Conservation (phyloP, 345 rosid genomes). For the Linum trigynum region DNA sequence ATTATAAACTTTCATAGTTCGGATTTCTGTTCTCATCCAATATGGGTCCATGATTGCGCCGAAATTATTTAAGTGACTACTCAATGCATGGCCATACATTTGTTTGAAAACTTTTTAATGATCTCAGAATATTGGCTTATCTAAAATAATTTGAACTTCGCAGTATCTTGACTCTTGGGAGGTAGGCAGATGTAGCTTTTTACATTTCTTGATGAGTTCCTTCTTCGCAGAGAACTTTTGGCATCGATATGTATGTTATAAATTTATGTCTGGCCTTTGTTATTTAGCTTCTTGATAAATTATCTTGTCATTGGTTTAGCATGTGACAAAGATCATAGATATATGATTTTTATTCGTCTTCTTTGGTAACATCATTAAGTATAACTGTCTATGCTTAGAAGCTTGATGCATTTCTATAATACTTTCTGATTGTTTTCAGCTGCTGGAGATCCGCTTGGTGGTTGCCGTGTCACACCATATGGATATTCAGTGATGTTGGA, state of each 20-base stretch:
- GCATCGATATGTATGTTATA: not conserved
- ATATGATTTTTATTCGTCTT: too few species aligned
- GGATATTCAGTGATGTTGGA: constrained; percentile 73
- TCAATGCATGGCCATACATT: too few species aligned
- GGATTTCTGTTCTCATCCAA: not conserved
- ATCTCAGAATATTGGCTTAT: too few species aligned
- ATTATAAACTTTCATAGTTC: not conserved
- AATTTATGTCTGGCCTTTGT: not conserved
- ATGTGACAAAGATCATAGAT: not conserved
- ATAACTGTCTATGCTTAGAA: too few species aligned
- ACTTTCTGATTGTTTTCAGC: constrained; percentile 33
- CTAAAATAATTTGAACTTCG: too few species aligned
- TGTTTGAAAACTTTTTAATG: too few species aligned
- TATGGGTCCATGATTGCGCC: too few species aligned
- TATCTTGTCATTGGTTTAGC: not conserved
- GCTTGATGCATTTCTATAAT: not conserved
- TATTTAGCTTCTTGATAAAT: not conserved
- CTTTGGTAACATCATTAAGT: not conserved
- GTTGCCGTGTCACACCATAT: constrained; percentile 70
- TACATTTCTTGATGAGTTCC: too few species aligned
- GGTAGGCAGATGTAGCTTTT: too few species aligned
- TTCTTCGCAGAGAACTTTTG: too few species aligned
- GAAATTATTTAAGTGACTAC: too few species aligned
- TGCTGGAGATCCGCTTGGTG: constrained; percentile 76
- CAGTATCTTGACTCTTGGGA: too few species aligned